Evolutionary conservation across 2,329 filamentous ascomycete species (phyloP), one percentile per base, ranked within the genome.

Genomic region (Fusarium multiceps): DNA sequence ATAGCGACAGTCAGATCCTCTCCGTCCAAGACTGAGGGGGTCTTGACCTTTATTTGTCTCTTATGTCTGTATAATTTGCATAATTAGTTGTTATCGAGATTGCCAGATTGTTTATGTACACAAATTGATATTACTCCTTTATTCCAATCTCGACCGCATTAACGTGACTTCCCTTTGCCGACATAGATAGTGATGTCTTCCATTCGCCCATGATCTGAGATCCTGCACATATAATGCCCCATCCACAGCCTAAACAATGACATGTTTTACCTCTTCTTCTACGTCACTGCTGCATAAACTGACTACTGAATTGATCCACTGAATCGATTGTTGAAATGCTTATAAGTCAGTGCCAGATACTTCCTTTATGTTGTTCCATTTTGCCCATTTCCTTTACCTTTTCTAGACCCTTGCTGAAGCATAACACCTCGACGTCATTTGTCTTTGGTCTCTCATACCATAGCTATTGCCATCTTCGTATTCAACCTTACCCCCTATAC

Each of bases 51-150:
- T 50, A 46, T 53, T 43, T 30, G 12, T 69, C 50, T 69, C 61
- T 27, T 69, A 57, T 63, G 43, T 69, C 43, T 54, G 25, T 55
- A 58, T 48, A n/a, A 20, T 27, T 13, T 37, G 34, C n/a, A 37
- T 63, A 27, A 62, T 53, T 66, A 66, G 61, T 27, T 30, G 20
- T 34, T 16, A 9, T 50, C 21, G 6, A 66, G 40, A 37, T 42
- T 55, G 63, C 11, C 23, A 48, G 41, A 37, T 14, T 53, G 14
- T 3, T 43, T 25, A 30, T 37, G 21, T 43, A 47, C 43, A 63
- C 40, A 58, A 63, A 68, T 63, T 62, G 56, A 57, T 48, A 46
- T 14, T 21, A 47, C 21, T 34, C 43, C 20, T 67, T 47, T 37
- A 46, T 7, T 46, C 34, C 11, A 51, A 25, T 20, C 18, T 14